These are phyloP conservation scores for Ceratobasidium sp. DNA, from an alignment of 1,284 basidiomycete genomes.

Conservation along the genomic window DNA sequence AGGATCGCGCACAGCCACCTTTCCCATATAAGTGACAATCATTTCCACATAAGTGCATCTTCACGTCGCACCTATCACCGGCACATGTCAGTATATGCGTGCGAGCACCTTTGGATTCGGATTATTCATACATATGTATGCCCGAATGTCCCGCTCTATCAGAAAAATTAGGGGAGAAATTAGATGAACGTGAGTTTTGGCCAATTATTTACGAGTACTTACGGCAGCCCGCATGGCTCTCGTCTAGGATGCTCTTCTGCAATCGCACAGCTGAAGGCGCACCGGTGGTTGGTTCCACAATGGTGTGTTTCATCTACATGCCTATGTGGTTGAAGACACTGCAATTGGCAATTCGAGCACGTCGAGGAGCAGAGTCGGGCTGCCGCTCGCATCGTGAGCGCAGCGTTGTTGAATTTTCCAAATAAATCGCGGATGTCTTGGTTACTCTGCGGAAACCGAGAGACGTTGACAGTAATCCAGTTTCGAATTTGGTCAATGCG, in stretches of 20 bases:
- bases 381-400: slow-evolving; percentile 9
- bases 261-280: slow-evolving; percentile 44
- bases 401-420: slow-evolving; percentile 15
- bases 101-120: too few relatives aligned
- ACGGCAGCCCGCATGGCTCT: slow-evolving; percentile 64
- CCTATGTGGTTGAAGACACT: slow-evolving; percentile 33
- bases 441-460: slow-evolving; percentile 36
- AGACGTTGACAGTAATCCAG: slow-evolving; percentile 45
- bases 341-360: slow-evolving; percentile 41
- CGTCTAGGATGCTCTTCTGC: slow-evolving; percentile 41
- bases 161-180: neutral
- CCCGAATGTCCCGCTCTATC: neutral
- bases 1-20: slow-evolving; percentile 64
- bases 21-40: slow-evolving; percentile 62
- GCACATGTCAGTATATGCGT: neutral
- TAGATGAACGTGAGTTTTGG: neutral
- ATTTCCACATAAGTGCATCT: slow-evolving; percentile 55
- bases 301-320: slow-evolving; percentile 43
- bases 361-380: slow-evolving; percentile 35
- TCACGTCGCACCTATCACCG: slow-evolving; percentile 60
- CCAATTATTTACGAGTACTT: slow-evolving; percentile 48
- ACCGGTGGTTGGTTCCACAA: slow-evolving; percentile 49
- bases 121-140: neutral
- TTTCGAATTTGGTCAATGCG: slow-evolving; percentile 21
- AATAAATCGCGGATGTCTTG: slow-evolving; percentile 35